These are phyloP conservation scores for Diphasiastrum complanatum DNA, from an alignment of 83 land plant species.

Conservation along the genomic window DNA sequence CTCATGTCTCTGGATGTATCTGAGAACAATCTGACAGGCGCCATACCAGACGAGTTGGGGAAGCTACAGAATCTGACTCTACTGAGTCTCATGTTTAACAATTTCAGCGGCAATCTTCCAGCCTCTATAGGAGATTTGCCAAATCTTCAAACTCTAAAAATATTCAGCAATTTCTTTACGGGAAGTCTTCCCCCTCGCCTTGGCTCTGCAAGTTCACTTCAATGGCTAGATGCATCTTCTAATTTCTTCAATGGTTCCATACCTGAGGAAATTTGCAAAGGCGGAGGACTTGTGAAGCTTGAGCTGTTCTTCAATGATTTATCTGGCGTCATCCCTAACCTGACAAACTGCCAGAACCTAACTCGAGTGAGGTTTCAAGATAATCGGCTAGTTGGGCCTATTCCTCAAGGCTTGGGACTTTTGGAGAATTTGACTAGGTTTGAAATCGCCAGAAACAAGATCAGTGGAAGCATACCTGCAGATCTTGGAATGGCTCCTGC, in stretches of 20 bases:
- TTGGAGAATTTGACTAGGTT: slow-evolving; percentile 1
- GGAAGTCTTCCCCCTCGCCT: neutral
- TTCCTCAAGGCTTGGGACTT: slow-evolving; percentile 2
- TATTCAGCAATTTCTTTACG: neutral
- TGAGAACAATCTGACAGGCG: neutral
- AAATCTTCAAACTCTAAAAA: neutral
- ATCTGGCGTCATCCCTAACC: neutral
- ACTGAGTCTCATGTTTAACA: neutral
- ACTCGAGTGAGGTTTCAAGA: slow-evolving; percentile 6
- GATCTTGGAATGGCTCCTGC: too few relatives aligned
- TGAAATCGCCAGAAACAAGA: neutral
- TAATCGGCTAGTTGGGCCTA: neutral
- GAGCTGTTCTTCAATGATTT: neutral
- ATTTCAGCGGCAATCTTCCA: neutral
- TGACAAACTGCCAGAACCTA: slow-evolving; percentile 4
- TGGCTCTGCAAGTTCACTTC: neutral
- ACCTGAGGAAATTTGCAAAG: neutral
- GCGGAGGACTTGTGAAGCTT: too few relatives aligned
- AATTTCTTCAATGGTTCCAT: slow-evolving; percentile 3
- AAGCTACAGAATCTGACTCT: neutral
- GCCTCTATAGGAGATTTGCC: neutral
- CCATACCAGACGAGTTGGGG: neutral
- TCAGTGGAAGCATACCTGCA: slow-evolving; percentile 7
- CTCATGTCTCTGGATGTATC: neutral
- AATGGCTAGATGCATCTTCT: neutral